A percentile compares a stretch with the other conserved stretches of the same genome.
phyloP scores from a whole-genome alignment of 768 basidiomycete species.

The Auriscalpium vulgare region DNA sequence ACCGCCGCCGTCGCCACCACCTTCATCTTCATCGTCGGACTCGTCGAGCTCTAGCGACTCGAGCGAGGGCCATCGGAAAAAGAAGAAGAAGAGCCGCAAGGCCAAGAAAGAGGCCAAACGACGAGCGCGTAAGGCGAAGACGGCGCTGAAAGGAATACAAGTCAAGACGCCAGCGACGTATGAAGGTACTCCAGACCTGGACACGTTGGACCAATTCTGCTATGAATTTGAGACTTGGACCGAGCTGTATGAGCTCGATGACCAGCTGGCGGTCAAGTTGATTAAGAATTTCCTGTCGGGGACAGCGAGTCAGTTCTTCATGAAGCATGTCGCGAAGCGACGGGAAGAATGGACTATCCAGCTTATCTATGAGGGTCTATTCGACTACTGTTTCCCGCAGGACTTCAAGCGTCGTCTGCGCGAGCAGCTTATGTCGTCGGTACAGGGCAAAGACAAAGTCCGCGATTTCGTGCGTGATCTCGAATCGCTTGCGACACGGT shows the following conservation, averaged over 20 bases:
- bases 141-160: background rate
- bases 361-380: conserved; percentile 11
- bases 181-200: background rate
- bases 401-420: conserved; percentile 10
- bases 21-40: too few species aligned
- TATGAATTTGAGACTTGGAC: background rate
- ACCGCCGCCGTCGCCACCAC: too few species aligned
- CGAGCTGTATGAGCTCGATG: background rate
- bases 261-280: background rate
- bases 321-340: conserved; percentile 12
- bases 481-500: conserved; percentile 14
- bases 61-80: too few species aligned
- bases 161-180: background rate
- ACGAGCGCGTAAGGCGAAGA: too few species aligned
- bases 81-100: too few species aligned
- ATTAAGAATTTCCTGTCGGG: conserved; percentile 15
- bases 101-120: too few species aligned
- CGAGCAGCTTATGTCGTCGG: background rate
- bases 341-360: conserved; percentile 10
- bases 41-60: too few species aligned
- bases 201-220: background rate
- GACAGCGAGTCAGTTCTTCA: conserved; percentile 19
- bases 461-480: conserved; percentile 15
- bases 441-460: conserved; percentile 6
- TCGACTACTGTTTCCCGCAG: conserved; percentile 19